Evolutionary conservation across 2,329 filamentous ascomycete species (phyloP).

Genomic region (Exophiala spinifera): DNA sequence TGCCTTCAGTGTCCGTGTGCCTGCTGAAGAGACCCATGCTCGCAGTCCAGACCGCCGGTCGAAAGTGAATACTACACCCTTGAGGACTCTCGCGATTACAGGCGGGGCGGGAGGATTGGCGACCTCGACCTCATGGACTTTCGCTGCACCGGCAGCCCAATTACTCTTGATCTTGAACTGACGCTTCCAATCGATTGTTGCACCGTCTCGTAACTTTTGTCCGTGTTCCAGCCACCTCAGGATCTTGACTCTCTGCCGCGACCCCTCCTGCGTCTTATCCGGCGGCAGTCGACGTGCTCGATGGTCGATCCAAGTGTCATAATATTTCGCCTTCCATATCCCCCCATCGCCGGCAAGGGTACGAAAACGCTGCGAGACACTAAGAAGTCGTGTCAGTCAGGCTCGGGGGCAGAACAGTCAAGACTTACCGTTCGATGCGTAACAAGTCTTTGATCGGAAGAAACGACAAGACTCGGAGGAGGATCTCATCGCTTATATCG

Average conservation of each 20-base stretch:
- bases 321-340: slow-evolving; percentile 88
- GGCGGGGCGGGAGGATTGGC: slow-evolving; percentile 54
- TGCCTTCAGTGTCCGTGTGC: slow-evolving; percentile 58
- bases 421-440: slow-evolving; percentile 56
- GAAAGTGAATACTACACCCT: slow-evolving; percentile 74
- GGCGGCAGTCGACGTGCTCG: slow-evolving; percentile 18
- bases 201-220: slow-evolving; percentile 51
- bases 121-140: slow-evolving; percentile 72
- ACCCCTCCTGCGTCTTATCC: slow-evolving; percentile 15
- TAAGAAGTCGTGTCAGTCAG: slow-evolving; percentile 39
- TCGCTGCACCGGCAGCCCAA: slow-evolving; percentile 80
- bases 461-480: slow-evolving; percentile 77
- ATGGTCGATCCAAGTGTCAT: slow-evolving; percentile 57
- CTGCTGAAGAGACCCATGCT: slow-evolving; percentile 68
- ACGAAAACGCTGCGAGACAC: slow-evolving; percentile 73
- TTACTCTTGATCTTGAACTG: slow-evolving; percentile 88
- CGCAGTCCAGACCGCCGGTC: slow-evolving; percentile 68
- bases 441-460: slow-evolving; percentile 69
- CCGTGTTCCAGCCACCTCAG: slow-evolving; percentile 63
- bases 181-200: slow-evolving; percentile 72
- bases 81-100: slow-evolving; percentile 71
- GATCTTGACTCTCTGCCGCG: slow-evolving; percentile 51
- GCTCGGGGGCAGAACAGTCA: not conserved
- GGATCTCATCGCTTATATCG: slow-evolving; percentile 77
- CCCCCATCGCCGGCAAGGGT: slow-evolving; percentile 75